These are phyloP conservation scores for Dalbergia oliveri DNA, from an alignment of 306 rosid genomes.

Conservation along the genomic window DNA sequence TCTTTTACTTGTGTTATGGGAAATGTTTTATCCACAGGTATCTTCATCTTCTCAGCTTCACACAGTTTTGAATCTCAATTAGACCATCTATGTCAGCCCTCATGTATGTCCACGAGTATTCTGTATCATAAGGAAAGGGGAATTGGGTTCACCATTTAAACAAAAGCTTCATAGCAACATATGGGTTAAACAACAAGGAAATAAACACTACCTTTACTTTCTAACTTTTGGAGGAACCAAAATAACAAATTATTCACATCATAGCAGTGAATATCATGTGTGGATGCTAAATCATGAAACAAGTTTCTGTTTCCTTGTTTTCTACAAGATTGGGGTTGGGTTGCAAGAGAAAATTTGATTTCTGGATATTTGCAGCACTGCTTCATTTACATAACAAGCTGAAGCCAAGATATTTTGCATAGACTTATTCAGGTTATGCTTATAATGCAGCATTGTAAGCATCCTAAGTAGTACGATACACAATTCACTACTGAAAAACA, in stretches of 20 bases:
- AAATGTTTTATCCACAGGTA: constrained; percentile 89
- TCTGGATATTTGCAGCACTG: constrained; percentile 1
- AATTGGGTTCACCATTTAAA: constrained; percentile 11
- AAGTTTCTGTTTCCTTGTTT: not conserved
- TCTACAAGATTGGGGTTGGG: not conserved
- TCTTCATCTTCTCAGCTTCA: constrained; percentile 83
- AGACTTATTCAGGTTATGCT: constrained; percentile 3
- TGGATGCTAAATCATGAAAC: constrained; percentile 3
- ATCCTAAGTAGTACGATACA: not conserved
- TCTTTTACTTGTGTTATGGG: constrained; percentile 81
- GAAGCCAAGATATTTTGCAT: constrained; percentile 18
- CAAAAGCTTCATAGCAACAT: constrained; percentile 1
- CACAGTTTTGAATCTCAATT: constrained; percentile 72
- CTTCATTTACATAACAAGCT: constrained; percentile 6
- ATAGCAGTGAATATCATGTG: not conserved
- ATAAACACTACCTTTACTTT: not conserved
- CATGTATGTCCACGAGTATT: constrained; percentile 91
- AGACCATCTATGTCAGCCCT: constrained; percentile 92
- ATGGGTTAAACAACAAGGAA: not conserved
- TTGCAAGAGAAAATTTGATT: not conserved
- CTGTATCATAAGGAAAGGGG: constrained; percentile 56
- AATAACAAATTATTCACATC: not conserved
- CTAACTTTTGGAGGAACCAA: constrained; percentile 10
- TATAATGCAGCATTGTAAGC: not conserved
- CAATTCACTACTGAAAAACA: not conserved